These are phyloP conservation scores for Cephalotrichum gorgonifer DNA, from an alignment of 2,329 filamentous ascomycete genomes.

Conservation along the genomic window DNA sequence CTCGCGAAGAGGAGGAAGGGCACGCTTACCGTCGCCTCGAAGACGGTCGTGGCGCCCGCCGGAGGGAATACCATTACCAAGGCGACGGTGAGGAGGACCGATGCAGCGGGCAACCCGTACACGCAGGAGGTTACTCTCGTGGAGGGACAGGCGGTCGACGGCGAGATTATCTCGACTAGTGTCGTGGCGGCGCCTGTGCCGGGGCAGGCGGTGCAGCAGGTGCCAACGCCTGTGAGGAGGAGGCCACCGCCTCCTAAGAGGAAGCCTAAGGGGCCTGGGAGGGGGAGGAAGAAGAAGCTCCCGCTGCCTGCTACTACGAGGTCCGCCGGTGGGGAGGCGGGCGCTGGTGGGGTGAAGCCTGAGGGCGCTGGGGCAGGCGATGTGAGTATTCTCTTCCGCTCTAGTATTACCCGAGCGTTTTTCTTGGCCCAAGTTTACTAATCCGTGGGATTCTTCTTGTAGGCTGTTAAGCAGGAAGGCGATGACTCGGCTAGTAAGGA, in stretches of 20 bases:
- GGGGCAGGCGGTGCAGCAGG: constrained; percentile 46
- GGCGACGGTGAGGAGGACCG: constrained; percentile 68
- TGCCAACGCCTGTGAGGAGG: constrained; percentile 31
- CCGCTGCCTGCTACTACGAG: constrained; percentile 23
- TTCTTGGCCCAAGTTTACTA: constrained; percentile 1
- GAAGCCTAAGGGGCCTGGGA: constrained; percentile 67
- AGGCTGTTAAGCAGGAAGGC: constrained; percentile 32
- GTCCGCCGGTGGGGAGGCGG: constrained; percentile 22
- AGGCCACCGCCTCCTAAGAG: constrained; percentile 69
- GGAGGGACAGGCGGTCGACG: constrained; percentile 70
- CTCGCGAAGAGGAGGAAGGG: constrained; percentile 53
- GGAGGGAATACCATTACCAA: constrained; percentile 55
- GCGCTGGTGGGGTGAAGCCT: constrained; percentile 24
- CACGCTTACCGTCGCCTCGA: constrained; percentile 45
- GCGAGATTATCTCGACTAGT: constrained; percentile 62
- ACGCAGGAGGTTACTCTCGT: constrained; percentile 75
- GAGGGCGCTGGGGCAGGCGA: constrained; percentile 25
- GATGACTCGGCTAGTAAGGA: constrained; percentile 35
- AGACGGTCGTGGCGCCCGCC: constrained; percentile 31
- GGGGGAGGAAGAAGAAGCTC: constrained; percentile 67
- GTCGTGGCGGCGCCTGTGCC: constrained; percentile 45
- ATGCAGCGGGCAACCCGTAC: constrained; percentile 70
- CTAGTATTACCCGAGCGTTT: constrained; percentile 11
- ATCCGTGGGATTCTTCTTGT: neutral
- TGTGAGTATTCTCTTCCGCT: constrained; percentile 14